Conservation (phyloP, 768 basidiomycete genomes). For the Symmetrospora coprosmae region DNA sequence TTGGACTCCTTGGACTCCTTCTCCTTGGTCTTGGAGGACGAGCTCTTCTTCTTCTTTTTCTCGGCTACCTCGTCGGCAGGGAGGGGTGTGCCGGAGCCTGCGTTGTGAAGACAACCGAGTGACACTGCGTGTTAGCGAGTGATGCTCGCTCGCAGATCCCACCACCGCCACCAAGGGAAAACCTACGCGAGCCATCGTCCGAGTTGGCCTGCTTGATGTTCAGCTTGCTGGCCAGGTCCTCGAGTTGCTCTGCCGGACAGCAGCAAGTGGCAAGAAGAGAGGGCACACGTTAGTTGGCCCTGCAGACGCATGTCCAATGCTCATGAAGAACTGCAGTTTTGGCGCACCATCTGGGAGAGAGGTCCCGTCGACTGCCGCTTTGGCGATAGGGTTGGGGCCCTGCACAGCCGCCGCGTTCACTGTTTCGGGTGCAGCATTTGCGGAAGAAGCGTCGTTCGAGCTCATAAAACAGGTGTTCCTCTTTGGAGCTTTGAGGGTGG, state of each 20-base stretch:
- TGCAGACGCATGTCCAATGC: too few species aligned
- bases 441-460: slow-evolving; percentile 10
- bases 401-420: slow-evolving; percentile 9
- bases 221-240: slow-evolving; percentile 12
- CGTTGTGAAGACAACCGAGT: too few species aligned
- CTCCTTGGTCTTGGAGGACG: slow-evolving; percentile 18
- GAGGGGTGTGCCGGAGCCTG: slow-evolving; percentile 6
- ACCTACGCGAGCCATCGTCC: slow-evolving; percentile 14
- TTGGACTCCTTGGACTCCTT: too few species aligned
- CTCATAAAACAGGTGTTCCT: too few species aligned
- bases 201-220: slow-evolving; percentile 14
- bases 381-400: slow-evolving; percentile 12
- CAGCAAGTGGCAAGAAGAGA: too few species aligned
- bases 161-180: neutral
- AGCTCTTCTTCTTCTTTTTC: slow-evolving; percentile 21
- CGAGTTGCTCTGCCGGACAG: neutral
- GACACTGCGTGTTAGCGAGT: too few species aligned
- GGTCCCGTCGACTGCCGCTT: slow-evolving; percentile 16
- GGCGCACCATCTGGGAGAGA: slow-evolving; percentile 1
- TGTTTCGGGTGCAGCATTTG: slow-evolving; percentile 19
- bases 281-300: too few species aligned
- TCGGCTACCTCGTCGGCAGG: slow-evolving; percentile 10
- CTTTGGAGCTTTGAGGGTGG: too few species aligned
- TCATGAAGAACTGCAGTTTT: too few species aligned
- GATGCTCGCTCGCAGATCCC: neutral